Evolutionary conservation across 1,139 yeast genomes (phyloP), one percentile per base, ranked within the genome.

Genomic region (Pichia sp.): DNA sequence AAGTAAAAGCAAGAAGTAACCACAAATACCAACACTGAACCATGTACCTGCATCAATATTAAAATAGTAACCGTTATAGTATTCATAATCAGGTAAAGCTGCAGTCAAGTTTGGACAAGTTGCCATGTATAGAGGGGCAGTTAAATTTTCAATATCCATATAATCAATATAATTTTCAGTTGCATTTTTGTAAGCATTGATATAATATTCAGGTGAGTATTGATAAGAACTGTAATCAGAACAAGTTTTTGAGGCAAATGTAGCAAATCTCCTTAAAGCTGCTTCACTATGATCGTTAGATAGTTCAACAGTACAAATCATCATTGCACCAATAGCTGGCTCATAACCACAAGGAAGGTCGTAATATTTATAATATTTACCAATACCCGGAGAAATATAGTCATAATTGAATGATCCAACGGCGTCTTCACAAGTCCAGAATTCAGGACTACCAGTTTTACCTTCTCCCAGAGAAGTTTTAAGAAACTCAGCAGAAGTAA

Each of bases 271-370:
- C 7, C 43, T 22, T 3, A 41, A 9, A 10, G 14, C 9, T 5
- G 26, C 35, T 9, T 11, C 35, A 23, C 40, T 49, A 10, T 40
- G 33, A 9, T 33, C 40, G 2, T 46, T 32, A 9, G 6, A n/a
- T 20, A 43, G 24, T 4, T 50, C 43, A 11, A 45, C 46, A 10
- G 51, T 38, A 41, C 64, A 61, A 6, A 54, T 20, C 25, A 60
- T 33, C 6, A 53, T 33, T 1, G 61, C 40, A 5, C 62, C 62
- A 21, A 53, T 34, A 16, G 47, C 48, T n/a, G 59, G 55, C 6
- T 52, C 51, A 37, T 57, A 52, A 6, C 32, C 31, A 35, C 55
- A 52, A 20, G 35, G 16, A 1, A 27, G 18, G 25, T 40, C 41
- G 27, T 50, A 25, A 22, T 25, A 37, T 4, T 10, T 3, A 3